Percentiles rank a stretch among this genome's conserved stretches.
Conservation (phyloP, 73 alveolate species). For the Paramecium primaurelia region DNA sequence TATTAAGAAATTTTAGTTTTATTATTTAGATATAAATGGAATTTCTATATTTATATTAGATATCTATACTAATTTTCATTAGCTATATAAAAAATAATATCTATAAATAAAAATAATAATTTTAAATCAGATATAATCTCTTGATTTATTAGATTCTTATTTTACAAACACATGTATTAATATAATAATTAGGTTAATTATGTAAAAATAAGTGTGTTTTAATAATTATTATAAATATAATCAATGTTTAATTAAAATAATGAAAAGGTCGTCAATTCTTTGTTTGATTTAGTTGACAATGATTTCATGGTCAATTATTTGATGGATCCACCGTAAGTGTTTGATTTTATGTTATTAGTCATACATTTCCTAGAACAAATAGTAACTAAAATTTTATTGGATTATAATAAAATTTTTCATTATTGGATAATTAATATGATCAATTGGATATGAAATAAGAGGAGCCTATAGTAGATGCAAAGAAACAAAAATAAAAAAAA, state of each 20-base stretch:
- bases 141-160: no score
- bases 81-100: not conserved
- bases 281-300: slow-evolving; percentile 29
- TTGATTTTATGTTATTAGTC: not conserved
- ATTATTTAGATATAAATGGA: not conserved
- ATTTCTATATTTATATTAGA: not conserved
- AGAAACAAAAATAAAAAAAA: not conserved
- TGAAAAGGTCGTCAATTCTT: not conserved
- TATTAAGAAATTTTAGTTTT: not conserved
- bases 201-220: not conserved
- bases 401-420: not conserved
- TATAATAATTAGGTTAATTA: not conserved
- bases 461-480: not conserved
- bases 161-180: not conserved
- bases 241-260: not conserved
- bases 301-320: slow-evolving; percentile 18
- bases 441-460: not conserved
- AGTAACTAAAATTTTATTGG: not conserved
- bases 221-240: not conserved
- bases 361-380: slow-evolving; percentile 27
- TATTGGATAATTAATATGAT: not conserved
- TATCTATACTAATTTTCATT: no score
- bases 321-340: slow-evolving; percentile 14
- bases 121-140: not conserved
- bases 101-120: no score